These are phyloP conservation scores for Monilinia polystroma DNA, from an alignment of 2,329 filamentous ascomycete genomes.

Conservation along the genomic window DNA sequence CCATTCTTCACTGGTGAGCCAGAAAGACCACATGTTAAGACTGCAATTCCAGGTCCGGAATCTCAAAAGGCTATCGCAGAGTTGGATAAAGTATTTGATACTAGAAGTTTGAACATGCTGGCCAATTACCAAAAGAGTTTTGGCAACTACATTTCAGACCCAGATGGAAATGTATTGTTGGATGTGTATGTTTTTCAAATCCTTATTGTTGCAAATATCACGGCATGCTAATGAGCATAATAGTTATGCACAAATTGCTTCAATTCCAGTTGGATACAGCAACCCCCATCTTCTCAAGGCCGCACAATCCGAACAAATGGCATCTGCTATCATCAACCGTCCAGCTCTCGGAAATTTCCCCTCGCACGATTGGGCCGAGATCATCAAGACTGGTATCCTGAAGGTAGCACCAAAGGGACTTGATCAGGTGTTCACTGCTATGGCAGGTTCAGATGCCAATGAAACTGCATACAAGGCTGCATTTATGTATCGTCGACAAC, in stretches of 20 bases:
- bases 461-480: constrained; percentile 84
- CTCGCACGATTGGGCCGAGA: constrained; percentile 69
- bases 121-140: constrained; percentile 53
- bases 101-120: constrained; percentile 52
- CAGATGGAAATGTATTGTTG: constrained; percentile 51
- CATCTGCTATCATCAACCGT: constrained; percentile 71
- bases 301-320: constrained; percentile 69
- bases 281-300: constrained; percentile 66
- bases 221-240: constrained; percentile 26
- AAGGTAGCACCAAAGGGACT: constrained; percentile 71
- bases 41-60: constrained; percentile 43
- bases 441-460: constrained; percentile 79
- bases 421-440: constrained; percentile 77
- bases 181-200: constrained; percentile 45
- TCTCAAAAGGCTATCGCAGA: constrained; percentile 43
- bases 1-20: constrained; percentile 40
- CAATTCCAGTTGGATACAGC: constrained; percentile 81
- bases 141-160: constrained; percentile 54
- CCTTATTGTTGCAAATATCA: neutral
- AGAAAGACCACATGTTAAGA: constrained; percentile 38
- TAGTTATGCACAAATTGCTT: constrained; percentile 78
- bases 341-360: constrained; percentile 81
- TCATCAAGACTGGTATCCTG: constrained; percentile 69
- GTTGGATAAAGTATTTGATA: constrained; percentile 52
- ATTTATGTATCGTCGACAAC: constrained; percentile 76